Evolutionary conservation across 164 flowering plant species (phyloP).

Genomic region (Magnolia officinalis): DNA sequence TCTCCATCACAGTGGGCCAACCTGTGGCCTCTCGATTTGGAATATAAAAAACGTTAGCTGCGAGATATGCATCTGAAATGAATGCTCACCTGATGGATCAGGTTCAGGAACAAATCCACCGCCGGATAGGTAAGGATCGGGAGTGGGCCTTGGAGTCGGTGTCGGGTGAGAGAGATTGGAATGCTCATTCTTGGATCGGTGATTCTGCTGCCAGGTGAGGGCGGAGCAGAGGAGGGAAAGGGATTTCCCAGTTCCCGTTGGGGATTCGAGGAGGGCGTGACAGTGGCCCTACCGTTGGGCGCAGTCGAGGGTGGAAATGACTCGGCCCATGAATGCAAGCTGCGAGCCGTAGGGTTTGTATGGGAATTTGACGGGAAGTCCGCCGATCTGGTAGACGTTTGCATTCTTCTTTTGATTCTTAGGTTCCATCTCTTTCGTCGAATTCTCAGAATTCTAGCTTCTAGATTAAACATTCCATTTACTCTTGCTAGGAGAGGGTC

Average conservation of each 20-base stretch:
- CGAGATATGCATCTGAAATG: not conserved
- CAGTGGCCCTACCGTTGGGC: conserved; percentile 73
- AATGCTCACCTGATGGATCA: conserved; percentile 43
- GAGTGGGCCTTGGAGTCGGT: conserved; percentile 36
- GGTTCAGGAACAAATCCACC: conserved; percentile 85
- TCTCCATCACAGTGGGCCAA: too few species aligned
- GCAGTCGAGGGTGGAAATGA: conserved; percentile 83
- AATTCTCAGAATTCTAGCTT: conserved; percentile 14
- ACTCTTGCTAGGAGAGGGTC: too few species aligned
- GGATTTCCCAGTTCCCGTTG: conserved; percentile 95
- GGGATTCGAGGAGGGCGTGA: conserved; percentile 93
- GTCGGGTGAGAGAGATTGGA: conserved; percentile 31
- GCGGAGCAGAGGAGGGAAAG: conserved; percentile 92
- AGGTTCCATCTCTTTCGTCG: conserved; percentile 20
- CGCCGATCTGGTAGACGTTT: conserved; percentile 55
- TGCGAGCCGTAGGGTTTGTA: conserved; percentile 91
- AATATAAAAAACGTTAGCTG: too few species aligned
- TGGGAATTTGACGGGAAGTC: conserved; percentile 81
- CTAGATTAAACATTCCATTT: too few species aligned
- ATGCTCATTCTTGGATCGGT: conserved; percentile 27
- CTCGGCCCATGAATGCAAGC: conserved; percentile 89
- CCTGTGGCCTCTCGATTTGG: too few species aligned
- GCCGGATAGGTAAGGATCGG: conserved; percentile 62
- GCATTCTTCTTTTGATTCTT: conserved; percentile 22
- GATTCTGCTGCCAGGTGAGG: too few species aligned